Evolutionary conservation across 2,329 filamentous ascomycete genomes (phyloP).

Genomic region (Ophiocordyceps sinensis): DNA sequence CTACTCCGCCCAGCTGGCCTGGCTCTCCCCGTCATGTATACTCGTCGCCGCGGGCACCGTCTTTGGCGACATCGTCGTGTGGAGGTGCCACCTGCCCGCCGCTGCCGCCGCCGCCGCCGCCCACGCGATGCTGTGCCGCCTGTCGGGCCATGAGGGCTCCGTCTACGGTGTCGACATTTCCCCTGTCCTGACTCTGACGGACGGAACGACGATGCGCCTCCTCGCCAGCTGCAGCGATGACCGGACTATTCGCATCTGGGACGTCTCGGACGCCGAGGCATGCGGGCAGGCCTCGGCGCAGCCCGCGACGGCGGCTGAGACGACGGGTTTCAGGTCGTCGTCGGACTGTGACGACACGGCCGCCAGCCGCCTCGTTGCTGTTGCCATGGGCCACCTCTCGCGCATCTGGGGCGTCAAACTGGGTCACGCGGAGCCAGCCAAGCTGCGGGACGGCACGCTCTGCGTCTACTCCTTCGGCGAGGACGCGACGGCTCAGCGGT

Average conservation of each 20-base stretch:
- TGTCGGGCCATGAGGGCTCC: constrained; percentile 72
- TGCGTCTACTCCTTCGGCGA: constrained; percentile 67
- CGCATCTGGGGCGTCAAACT: constrained; percentile 83
- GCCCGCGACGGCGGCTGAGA: constrained; percentile 7
- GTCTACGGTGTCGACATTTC: constrained; percentile 85
- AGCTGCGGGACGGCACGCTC: constrained; percentile 7
- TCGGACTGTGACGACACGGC: constrained; percentile 8
- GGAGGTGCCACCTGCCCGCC: constrained; percentile 7
- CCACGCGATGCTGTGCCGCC: constrained; percentile 30
- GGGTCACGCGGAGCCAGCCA: constrained; percentile 13
- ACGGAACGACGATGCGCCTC: constrained; percentile 36
- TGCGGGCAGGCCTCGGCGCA: background rate
- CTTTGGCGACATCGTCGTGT: constrained; percentile 66
- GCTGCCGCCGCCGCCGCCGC: background rate
- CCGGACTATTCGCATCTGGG: constrained; percentile 77
- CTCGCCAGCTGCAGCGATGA: constrained; percentile 92
- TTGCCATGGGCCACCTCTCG: constrained; percentile 73
- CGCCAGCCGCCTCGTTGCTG: constrained; percentile 39
- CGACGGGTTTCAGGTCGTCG: constrained; percentile 46
- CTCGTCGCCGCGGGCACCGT: constrained; percentile 81
- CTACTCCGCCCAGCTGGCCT: constrained; percentile 66
- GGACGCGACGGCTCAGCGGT: constrained; percentile 63
- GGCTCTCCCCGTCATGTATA: constrained; percentile 41
- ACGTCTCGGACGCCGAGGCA: constrained; percentile 44
- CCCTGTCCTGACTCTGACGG: constrained; percentile 24